phyloP scores from a whole-genome alignment of 345 rosid genomes.

The Acer yangbiense region DNA sequence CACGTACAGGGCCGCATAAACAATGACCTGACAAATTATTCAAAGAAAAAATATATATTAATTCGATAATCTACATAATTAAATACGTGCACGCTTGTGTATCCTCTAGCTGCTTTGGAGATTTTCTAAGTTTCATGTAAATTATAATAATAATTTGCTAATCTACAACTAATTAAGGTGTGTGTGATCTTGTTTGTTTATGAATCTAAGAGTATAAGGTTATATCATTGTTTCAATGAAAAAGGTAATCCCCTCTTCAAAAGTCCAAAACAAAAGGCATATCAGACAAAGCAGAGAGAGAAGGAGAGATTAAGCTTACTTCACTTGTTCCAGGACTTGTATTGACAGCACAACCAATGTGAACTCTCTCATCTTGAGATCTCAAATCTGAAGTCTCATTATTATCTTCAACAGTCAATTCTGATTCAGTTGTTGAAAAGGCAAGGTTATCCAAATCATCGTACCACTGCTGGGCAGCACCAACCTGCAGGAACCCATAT shows the following conservation, averaged over 20 bases:
- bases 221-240: background rate
- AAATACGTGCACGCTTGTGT: too few species aligned
- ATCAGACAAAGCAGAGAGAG: background rate
- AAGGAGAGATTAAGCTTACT: conserved; percentile 43
- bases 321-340: conserved; percentile 89
- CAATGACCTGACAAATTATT: conserved; percentile 53
- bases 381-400: conserved; percentile 27
- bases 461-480: conserved; percentile 88
- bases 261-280: background rate
- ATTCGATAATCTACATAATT: too few species aligned
- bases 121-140: too few species aligned
- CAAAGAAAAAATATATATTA: conserved; percentile 12
- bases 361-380: conserved; percentile 42
- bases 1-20: conserved; percentile 64
- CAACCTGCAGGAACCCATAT: conserved; percentile 57
- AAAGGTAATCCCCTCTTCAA: background rate
- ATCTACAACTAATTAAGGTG: too few species aligned
- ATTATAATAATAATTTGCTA: too few species aligned
- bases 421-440: conserved; percentile 51
- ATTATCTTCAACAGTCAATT: conserved; percentile 46
- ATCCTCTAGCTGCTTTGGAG: too few species aligned
- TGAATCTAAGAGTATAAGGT: background rate
- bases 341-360: conserved; percentile 63
- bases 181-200: background rate
- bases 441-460: conserved; percentile 88